Conservation (phyloP, 495 filamentous ascomycete genomes). For the Tuber melanosporum region DNA sequence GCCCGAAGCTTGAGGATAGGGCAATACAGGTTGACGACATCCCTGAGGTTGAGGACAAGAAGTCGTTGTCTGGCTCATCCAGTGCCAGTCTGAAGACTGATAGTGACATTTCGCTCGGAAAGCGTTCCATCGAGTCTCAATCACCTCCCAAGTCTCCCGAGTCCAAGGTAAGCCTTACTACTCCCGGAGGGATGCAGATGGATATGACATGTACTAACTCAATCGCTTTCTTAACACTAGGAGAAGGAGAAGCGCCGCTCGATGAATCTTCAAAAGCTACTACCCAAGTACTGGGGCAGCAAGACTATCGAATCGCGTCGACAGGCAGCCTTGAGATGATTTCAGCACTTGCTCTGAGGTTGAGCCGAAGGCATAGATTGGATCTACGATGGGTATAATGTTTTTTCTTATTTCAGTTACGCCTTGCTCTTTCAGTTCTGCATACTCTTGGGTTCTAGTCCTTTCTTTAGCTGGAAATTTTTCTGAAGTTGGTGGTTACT, state of each 20-base stretch:
- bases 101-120: background rate
- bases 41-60: background rate
- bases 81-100: background rate
- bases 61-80: constrained; percentile 1
- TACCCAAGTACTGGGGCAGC: background rate
- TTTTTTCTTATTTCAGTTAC: constrained; percentile 2
- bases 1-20: constrained; percentile 28
- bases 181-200: background rate
- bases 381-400: constrained; percentile 6
- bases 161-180: background rate
- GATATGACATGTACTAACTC: background rate
- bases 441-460: constrained; percentile 2
- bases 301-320: background rate
- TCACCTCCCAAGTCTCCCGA: constrained; percentile 2
- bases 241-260: constrained; percentile 2
- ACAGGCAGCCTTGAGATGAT: background rate
- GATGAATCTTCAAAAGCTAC: constrained; percentile 3
- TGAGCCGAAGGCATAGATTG: background rate
- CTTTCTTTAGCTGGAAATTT: background rate
- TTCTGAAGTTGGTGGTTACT: background rate
- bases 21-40: constrained; percentile 19
- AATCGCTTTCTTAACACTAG: background rate
- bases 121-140: constrained; percentile 2
- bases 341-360: background rate
- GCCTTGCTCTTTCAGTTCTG: background rate